Conservation (phyloP, 192 early-diverging fungal species). For the Backusella westeae region DNA sequence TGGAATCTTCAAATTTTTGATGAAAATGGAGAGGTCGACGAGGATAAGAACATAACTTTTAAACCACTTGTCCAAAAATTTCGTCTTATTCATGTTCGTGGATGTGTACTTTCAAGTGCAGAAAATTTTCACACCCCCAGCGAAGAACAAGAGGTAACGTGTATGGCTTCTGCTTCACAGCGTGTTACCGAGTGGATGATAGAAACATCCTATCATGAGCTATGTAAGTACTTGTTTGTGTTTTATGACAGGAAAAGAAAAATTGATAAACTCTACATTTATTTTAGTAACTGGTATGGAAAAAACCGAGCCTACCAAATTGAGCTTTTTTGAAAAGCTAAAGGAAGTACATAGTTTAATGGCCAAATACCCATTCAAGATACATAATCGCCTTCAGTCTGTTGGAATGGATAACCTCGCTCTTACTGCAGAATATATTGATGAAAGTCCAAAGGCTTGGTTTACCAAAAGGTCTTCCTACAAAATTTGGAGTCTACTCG, state of each 20-base stretch:
- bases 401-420: not conserved
- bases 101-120: slow-evolving; percentile 84
- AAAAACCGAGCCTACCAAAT: not conserved
- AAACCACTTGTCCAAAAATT: slow-evolving; percentile 66
- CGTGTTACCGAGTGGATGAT: slow-evolving; percentile 72
- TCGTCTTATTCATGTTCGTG: slow-evolving; percentile 71
- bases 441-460: not conserved
- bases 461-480: not conserved
- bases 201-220: slow-evolving; percentile 40
- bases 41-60: slow-evolving; percentile 47
- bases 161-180: slow-evolving; percentile 74
- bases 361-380: slow-evolving; percentile 15
- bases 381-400: slow-evolving; percentile 4
- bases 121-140: slow-evolving; percentile 76
- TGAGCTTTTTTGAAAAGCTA: slow-evolving; percentile 11
- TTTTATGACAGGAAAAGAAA: not conserved
- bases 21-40: slow-evolving; percentile 40
- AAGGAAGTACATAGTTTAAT: slow-evolving; percentile 22
- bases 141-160: slow-evolving; percentile 85
- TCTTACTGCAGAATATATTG: not conserved
- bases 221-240: slow-evolving; percentile 15
- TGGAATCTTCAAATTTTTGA: slow-evolving; percentile 69
- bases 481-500: slow-evolving; percentile 14
- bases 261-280: not conserved
- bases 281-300: not conserved